phyloP scores from a whole-genome alignment of 2,329 filamentous ascomycete genomes.

The Aotearoamyces nothofagi region DNA sequence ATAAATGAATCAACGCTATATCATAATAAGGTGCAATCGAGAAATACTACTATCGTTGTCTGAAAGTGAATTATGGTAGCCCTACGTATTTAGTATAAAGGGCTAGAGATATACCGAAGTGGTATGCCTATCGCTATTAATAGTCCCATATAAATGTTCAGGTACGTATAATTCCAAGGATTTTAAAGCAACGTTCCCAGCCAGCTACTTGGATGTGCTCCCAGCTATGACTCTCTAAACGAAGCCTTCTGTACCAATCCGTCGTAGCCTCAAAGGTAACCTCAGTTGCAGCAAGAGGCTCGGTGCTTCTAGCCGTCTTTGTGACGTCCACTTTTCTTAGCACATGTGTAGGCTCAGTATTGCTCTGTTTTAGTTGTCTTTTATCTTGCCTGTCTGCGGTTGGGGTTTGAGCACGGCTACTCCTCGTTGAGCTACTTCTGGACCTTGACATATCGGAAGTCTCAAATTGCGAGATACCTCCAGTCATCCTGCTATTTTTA shows the following conservation, averaged over 20 bases:
- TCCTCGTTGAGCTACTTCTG: background rate
- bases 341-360: no score
- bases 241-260: background rate
- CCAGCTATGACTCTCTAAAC: background rate
- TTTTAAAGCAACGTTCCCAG: background rate
- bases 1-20: no score
- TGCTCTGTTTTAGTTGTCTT: no score
- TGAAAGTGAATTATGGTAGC: no score
- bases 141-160: no score
- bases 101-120: no score
- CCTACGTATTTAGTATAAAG: no score
- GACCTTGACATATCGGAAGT: background rate
- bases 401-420: background rate
- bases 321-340: no score
- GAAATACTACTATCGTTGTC: no score
- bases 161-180: background rate
- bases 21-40: no score
- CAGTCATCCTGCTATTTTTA: slow-evolving; percentile 46
- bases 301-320: background rate
- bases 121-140: no score
- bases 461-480: background rate
- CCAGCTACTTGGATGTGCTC: background rate
- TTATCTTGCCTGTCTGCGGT: no score
- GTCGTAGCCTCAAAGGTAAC: background rate
- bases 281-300: background rate